Evolutionary conservation across 306 rosid genomes (phyloP).

Genomic region (cucumber (Cucumis sativus)): DNA sequence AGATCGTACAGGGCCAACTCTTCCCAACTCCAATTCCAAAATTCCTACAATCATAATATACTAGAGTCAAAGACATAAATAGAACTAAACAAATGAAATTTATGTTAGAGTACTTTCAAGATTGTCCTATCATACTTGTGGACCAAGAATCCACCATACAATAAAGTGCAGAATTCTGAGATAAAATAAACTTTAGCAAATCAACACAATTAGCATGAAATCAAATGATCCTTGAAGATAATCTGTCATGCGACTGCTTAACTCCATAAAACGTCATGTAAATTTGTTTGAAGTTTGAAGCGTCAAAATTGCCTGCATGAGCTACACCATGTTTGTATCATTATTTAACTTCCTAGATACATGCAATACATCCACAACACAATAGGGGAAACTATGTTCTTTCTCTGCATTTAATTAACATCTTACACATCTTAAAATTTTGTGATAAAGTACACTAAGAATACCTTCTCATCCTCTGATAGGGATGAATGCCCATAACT

Average conservation of each 20-base stretch:
- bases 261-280: background rate
- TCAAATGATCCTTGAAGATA: background rate
- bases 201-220: background rate
- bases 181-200: background rate
- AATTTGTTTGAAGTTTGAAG: background rate
- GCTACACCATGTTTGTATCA: background rate
- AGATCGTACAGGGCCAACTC: slow-evolving; percentile 71
- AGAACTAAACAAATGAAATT: background rate
- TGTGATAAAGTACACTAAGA: background rate
- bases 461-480: slow-evolving; percentile 45
- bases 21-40: slow-evolving; percentile 98
- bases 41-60: slow-evolving; percentile 40
- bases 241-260: background rate
- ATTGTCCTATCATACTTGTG: background rate
- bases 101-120: background rate
- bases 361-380: background rate
- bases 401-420: background rate
- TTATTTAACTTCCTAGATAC: background rate
- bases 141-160: background rate
- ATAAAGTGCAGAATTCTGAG: background rate
- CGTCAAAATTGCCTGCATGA: background rate
- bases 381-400: background rate
- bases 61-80: slow-evolving; percentile 7
- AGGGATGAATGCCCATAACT: slow-evolving; percentile 66
- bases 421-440: background rate